Evolutionary conservation across 306 rosid species (phyloP).

Genomic region (Ceratonia siliqua): DNA sequence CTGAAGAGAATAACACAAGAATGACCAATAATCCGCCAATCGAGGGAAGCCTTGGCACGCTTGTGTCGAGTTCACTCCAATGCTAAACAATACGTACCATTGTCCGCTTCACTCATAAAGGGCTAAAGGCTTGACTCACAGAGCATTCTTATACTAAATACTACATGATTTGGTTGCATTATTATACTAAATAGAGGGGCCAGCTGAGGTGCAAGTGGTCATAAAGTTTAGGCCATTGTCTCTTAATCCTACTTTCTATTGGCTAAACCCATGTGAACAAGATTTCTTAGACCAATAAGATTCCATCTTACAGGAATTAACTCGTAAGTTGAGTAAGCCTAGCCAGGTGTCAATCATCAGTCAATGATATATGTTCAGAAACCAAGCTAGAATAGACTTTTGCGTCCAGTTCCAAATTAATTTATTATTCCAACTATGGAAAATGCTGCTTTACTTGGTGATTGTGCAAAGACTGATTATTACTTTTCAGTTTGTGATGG

Average conservation of each 20-base stretch:
- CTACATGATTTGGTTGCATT: slow-evolving; percentile 32
- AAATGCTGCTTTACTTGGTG: slow-evolving; percentile 39
- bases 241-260: slow-evolving; percentile 39
- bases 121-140: no score
- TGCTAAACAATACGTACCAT: slow-evolving; percentile 20
- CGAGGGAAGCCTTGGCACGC: slow-evolving; percentile 35
- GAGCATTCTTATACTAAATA: no score
- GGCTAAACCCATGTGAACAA: slow-evolving; percentile 56
- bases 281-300: slow-evolving; percentile 63
- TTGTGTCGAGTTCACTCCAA: slow-evolving; percentile 22
- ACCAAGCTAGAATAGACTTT: slow-evolving; percentile 42
- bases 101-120: no score
- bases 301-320: slow-evolving; percentile 42
- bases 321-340: no score
- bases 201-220: slow-evolving; percentile 28
- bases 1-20: no score
- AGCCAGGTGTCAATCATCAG: slow-evolving; percentile 83
- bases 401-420: slow-evolving; percentile 6
- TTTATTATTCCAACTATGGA: slow-evolving; percentile 41
- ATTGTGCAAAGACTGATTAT: slow-evolving; percentile 1
- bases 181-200: slow-evolving; percentile 1
- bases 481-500: slow-evolving; percentile 35
- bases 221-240: slow-evolving; percentile 49
- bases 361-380: slow-evolving; percentile 45
- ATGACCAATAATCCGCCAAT: slow-evolving; percentile 33